Percentiles rank a stretch among this genome's conserved stretches.
Conservation (phyloP, 2,329 filamentous ascomycete genomes). For the Clonostachys byssicola region DNA sequence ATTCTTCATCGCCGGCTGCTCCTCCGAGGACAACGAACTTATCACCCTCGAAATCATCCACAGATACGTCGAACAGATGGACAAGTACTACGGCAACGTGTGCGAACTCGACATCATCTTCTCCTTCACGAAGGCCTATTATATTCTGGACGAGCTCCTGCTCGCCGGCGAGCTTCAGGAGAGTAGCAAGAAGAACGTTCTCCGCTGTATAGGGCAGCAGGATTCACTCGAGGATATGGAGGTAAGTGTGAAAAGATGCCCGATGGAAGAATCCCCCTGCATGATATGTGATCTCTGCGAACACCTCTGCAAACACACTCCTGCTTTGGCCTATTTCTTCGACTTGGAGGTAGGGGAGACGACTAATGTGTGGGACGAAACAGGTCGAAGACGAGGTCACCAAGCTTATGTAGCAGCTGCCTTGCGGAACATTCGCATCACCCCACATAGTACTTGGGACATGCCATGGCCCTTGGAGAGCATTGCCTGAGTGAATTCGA, state of each 20-base stretch:
- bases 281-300: constrained; percentile 4
- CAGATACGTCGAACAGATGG: constrained; percentile 99
- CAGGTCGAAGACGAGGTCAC: constrained; percentile 89
- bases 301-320: not conserved
- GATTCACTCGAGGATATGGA: constrained; percentile 99
- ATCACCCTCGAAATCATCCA: constrained; percentile 98
- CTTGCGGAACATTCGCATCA: constrained; percentile 1
- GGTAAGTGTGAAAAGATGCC: constrained; percentile 60
- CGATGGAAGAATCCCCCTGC: too few relatives aligned
- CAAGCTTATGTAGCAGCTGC: constrained; percentile 71
- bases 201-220: constrained; percentile 93
- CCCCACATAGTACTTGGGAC: not conserved
- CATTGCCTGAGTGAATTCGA: too few relatives aligned
- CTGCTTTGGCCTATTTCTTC: too few relatives aligned
- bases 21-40: constrained; percentile 95
- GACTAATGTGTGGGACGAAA: not conserved
- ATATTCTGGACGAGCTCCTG: constrained; percentile 94
- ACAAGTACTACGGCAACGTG: constrained; percentile 99
- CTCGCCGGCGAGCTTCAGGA: constrained; percentile 96
- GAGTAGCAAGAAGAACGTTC: constrained; percentile 98
- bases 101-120: constrained; percentile 99
- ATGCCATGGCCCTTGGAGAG: too few relatives aligned
- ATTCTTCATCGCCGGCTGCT: constrained; percentile 98
- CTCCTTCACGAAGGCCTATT: constrained; percentile 99
- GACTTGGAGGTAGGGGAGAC: too few relatives aligned